These are phyloP conservation scores for Fusarium bactridioides DNA, from an alignment of 2,329 filamentous ascomycete genomes.

Conservation along the genomic window DNA sequence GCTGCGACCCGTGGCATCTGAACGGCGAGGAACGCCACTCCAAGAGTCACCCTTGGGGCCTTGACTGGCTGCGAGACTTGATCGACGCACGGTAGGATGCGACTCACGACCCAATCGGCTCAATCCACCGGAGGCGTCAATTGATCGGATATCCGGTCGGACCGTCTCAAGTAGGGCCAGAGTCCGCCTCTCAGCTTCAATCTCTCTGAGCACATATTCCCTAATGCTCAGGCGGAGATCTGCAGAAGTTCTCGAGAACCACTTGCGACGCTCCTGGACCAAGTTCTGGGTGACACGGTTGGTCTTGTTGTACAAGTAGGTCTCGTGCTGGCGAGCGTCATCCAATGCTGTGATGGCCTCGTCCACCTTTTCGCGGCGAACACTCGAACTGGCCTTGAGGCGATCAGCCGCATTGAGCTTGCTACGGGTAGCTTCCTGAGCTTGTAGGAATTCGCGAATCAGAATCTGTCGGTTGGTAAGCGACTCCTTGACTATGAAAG, in stretches of 20 bases:
- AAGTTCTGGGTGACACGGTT: constrained; percentile 89
- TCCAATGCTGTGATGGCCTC: constrained; percentile 93
- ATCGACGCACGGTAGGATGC: constrained; percentile 77
- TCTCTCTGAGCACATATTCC: constrained; percentile 93
- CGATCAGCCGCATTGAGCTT: constrained; percentile 88
- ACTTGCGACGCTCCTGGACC: constrained; percentile 85
- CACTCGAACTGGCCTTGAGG: constrained; percentile 84
- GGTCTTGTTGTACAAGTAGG: constrained; percentile 84
- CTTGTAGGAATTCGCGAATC: constrained; percentile 89
- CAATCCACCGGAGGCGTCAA: constrained; percentile 89
- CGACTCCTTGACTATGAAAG: constrained; percentile 97
- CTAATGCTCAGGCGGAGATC: constrained; percentile 85
- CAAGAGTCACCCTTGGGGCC: constrained; percentile 98
- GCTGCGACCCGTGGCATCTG: constrained; percentile 79
- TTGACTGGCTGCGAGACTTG: constrained; percentile 85
- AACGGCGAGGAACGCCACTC: constrained; percentile 89
- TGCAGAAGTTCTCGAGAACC: constrained; percentile 86
- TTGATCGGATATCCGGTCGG: constrained; percentile 89
- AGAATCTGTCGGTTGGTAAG: constrained; percentile 97
- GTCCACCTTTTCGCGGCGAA: constrained; percentile 94
- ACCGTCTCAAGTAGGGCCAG: constrained; percentile 93
- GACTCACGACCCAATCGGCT: constrained; percentile 88
- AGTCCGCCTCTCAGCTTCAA: constrained; percentile 92
- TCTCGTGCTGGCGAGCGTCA: constrained; percentile 83
- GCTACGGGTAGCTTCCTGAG: constrained; percentile 83